Evolutionary conservation across 495 filamentous ascomycete species (phyloP), one percentile per base, ranked within the genome.

Genomic region (Trichoderma erinaceum): DNA sequence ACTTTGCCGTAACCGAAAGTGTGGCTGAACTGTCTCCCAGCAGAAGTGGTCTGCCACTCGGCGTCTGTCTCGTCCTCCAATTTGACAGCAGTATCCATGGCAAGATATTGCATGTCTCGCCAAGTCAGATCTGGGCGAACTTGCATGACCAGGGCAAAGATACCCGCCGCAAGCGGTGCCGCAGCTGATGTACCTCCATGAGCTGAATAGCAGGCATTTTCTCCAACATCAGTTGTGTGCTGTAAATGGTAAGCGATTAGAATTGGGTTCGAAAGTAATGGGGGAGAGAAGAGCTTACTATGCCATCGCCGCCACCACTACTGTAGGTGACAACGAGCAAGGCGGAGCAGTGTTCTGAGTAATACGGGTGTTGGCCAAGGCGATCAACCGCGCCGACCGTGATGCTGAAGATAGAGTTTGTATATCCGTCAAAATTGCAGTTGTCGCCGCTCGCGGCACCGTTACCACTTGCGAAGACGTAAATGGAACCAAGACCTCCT

Each of bases 351-450:
- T 91, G 87, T 78, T 99, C 95, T 2, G 94, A 97, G 77, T 99
- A 99, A 70, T 90, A 91, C 1, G 93, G 92, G 75, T 98, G 94
- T 6, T 82, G 76, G 16, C 93, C 93, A 72, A 90, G 87, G 63
- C 91, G 81, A 75, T 97, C 94, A 73, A 99, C 89, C 41, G 94
- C 95, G 23, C 96, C 95, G 41, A 98, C 93, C 2, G 93, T 97
- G 72, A 99, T 92, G 74, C 92, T 97, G 83, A 98, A 99, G 68
- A 99, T 99, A 74, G 92, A 97, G 80, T 99, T 99, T 71, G 96
- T 98, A 77, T 99, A 99, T 13, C 95, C 95, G 74, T 99, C 95
- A 73, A 98, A 99, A 75, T 99, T 99, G 85, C 95, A 99, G 79
- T 99, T 97, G 75, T 99, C 95, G 50, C 90, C 93, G 63, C 74